Percentiles rank a stretch among this genome's conserved stretches.
Evolutionary conservation across 352 stramenopile species (phyloP).

Genomic region (Phytopythium boreale): DNA sequence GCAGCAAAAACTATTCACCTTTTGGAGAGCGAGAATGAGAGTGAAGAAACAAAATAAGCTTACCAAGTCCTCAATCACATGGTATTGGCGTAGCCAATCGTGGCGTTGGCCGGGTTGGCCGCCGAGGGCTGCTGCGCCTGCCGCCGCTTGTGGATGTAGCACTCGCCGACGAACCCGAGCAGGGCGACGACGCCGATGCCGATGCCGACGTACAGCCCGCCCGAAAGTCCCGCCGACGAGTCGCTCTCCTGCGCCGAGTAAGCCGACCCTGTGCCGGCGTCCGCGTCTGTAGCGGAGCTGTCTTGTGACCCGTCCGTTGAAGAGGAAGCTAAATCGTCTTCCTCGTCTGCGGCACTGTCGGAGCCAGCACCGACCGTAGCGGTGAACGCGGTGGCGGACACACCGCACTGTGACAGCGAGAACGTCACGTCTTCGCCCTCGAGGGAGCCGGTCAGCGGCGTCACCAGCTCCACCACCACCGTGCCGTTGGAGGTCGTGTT

Average conservation of each 20-base stretch:
- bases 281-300: constrained; percentile 6
- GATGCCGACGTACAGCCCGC: constrained; percentile 68
- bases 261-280: constrained; percentile 11
- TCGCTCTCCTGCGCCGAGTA: constrained; percentile 36
- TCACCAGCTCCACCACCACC: constrained; percentile 33
- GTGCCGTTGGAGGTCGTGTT: constrained; percentile 42
- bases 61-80: constrained; percentile 1
- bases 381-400: constrained; percentile 21
- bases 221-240: constrained; percentile 47
- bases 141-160: constrained; percentile 62
- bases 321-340: constrained; percentile 15
- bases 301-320: constrained; percentile 14
- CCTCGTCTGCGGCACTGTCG: constrained; percentile 11
- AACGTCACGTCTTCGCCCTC: constrained; percentile 28
- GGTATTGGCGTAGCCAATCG: constrained; percentile 8
- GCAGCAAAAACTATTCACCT: constrained; percentile 4
- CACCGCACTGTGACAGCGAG: constrained; percentile 50
- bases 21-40: neutral
- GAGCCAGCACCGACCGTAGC: constrained; percentile 7
- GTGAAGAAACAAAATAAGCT: neutral
- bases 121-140: constrained; percentile 18
- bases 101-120: neutral
- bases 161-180: constrained; percentile 71
- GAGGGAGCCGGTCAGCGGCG: constrained; percentile 27
- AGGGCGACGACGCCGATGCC: constrained; percentile 61